These are phyloP conservation scores for Pneumocystis oryctolagi DNA, from an alignment of 1,139 yeast genomes.

Conservation along the genomic window DNA sequence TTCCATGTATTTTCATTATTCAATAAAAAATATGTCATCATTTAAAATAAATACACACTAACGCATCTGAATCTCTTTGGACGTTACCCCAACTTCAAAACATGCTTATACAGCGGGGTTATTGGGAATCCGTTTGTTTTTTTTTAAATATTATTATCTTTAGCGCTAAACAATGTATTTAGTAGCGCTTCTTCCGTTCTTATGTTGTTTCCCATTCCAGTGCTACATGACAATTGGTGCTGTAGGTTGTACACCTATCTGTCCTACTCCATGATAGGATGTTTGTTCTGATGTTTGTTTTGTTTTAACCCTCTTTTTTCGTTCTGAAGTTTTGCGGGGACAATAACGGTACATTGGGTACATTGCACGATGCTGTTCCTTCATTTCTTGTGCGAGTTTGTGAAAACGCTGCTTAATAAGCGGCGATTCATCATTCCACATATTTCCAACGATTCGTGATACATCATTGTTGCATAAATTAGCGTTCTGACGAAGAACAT, in stretches of 20 bases:
- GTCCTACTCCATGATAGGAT: not conserved
- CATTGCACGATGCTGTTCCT: slow-evolving; percentile 7
- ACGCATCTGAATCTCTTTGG: too few relatives aligned
- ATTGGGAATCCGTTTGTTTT: not conserved
- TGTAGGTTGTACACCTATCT: not conserved
- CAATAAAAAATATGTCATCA: not conserved
- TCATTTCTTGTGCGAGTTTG: slow-evolving; percentile 5
- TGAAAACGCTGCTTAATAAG: slow-evolving; percentile 5
- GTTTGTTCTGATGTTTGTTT: not conserved
- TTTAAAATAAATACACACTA: not conserved
- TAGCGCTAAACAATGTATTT: not conserved
- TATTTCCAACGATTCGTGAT: slow-evolving; percentile 9
- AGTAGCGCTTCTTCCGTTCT: not conserved
- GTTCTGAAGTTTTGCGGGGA: slow-evolving; percentile 5
- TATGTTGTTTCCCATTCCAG: not conserved
- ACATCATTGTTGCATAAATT: slow-evolving; percentile 9
- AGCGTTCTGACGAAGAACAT: slow-evolving; percentile 2
- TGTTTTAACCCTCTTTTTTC: not conserved
- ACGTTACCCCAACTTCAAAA: too few relatives aligned
- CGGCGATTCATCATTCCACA: slow-evolving; percentile 8
- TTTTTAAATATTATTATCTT: not conserved
- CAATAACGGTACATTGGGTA: slow-evolving; percentile 10
- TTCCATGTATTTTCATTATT: too few relatives aligned
- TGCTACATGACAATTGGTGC: not conserved
- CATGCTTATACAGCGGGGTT: not conserved